Conservation (phyloP, 768 basidiomycete species). For the Psilocybe azurescens region DNA sequence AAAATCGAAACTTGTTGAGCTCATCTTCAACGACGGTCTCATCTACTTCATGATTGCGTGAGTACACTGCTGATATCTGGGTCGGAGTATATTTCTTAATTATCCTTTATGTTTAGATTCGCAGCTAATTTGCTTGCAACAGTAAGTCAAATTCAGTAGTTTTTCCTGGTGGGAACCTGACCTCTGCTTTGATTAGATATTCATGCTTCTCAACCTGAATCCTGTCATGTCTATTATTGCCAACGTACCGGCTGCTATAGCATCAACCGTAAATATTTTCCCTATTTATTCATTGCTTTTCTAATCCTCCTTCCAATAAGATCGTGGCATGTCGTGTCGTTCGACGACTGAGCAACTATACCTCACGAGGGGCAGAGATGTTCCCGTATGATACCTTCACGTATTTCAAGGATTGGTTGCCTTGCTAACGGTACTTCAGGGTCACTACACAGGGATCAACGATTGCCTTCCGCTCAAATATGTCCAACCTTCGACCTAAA, state of each 20-base stretch:
- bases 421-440: slow-evolving; percentile 21
- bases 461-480: slow-evolving; percentile 60
- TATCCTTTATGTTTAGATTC: slow-evolving; percentile 47
- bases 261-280: slow-evolving; percentile 57
- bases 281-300: background rate
- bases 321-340: slow-evolving; percentile 67
- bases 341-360: slow-evolving; percentile 68
- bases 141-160: slow-evolving; percentile 38
- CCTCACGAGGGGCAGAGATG: slow-evolving; percentile 51
- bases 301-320: slow-evolving; percentile 35
- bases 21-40: slow-evolving; percentile 75
- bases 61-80: slow-evolving; percentile 28
- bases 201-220: slow-evolving; percentile 73
- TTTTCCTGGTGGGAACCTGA: background rate
- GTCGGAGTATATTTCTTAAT: background rate
- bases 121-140: slow-evolving; percentile 71
- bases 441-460: slow-evolving; percentile 56
- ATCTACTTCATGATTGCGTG: slow-evolving; percentile 78
- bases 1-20: slow-evolving; percentile 61
- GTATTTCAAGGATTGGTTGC: background rate
- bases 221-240: slow-evolving; percentile 77
- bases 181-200: slow-evolving; percentile 36
- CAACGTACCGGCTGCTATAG: slow-evolving; percentile 75
- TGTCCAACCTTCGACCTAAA: slow-evolving; percentile 37
- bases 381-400: slow-evolving; percentile 50